These are phyloP conservation scores for Coleophoma crateriformis DNA, from an alignment of 2,329 filamentous ascomycete species.

Conservation along the genomic window DNA sequence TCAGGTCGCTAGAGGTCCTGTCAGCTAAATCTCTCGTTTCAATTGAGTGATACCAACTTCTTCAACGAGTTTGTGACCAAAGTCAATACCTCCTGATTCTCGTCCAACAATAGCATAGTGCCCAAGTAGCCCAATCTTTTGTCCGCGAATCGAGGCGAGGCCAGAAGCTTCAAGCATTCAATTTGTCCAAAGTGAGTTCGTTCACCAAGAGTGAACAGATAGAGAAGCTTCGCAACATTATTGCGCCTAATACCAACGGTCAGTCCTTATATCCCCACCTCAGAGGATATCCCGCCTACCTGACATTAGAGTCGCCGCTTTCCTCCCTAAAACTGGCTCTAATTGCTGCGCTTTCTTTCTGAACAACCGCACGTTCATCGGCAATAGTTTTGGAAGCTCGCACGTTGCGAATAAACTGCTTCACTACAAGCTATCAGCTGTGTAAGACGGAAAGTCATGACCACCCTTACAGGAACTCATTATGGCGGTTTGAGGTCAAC, in stretches of 20 bases:
- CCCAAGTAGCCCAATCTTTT: conserved; percentile 94
- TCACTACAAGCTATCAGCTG: conserved; percentile 55
- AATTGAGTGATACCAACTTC: conserved; percentile 56
- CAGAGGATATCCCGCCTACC: conserved; percentile 47
- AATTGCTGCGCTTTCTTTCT: conserved; percentile 98
- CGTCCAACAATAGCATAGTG: conserved; percentile 91
- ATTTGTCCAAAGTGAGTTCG: conserved; percentile 99
- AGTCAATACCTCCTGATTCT: conserved; percentile 97
- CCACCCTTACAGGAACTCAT: conserved; percentile 28
- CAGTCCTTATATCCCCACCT: too few relatives aligned
- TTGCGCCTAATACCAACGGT: conserved; percentile 62
- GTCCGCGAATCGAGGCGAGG: conserved; percentile 95
- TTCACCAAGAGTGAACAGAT: conserved; percentile 96
- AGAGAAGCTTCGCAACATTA: conserved; percentile 97
- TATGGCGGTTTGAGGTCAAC: conserved; percentile 9
- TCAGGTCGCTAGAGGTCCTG: conserved; percentile 65
- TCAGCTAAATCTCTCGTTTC: conserved; percentile 1
- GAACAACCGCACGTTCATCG: conserved; percentile 95
- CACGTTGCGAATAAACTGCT: conserved; percentile 99
- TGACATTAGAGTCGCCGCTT: conserved; percentile 83
- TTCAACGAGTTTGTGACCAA: conserved; percentile 96
- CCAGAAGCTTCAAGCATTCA: conserved; percentile 95
- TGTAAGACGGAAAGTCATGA: conserved; percentile 7
- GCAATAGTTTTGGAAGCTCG: conserved; percentile 98
- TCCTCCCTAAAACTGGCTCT: conserved; percentile 97